Evolutionary conservation across 768 basidiomycete genomes (phyloP).

Genomic region (Pulveroboletus sp.): DNA sequence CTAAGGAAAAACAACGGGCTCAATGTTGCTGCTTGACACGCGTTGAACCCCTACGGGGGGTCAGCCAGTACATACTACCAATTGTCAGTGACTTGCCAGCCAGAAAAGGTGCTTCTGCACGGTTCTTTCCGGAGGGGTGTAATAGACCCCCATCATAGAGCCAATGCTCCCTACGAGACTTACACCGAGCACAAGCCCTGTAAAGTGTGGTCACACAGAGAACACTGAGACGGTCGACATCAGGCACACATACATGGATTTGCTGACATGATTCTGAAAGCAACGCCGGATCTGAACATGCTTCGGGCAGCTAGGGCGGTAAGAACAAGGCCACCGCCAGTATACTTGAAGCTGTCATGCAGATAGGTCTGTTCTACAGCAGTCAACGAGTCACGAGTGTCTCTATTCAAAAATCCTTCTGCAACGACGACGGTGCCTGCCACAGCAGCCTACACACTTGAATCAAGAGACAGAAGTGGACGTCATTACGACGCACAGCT

Average conservation of each 20-base stretch:
- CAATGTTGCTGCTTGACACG: conserved; percentile 79
- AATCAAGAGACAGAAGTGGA: background rate
- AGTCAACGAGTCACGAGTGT: conserved; percentile 67
- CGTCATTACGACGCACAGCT: conserved; percentile 37
- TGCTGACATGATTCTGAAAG: conserved; percentile 72
- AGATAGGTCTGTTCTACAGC: conserved; percentile 61
- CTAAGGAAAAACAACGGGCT: conserved; percentile 86
- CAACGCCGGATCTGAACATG: conserved; percentile 64
- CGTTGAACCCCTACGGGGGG: conserved; percentile 65
- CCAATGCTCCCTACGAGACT: conserved; percentile 78
- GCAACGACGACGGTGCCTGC: conserved; percentile 63
- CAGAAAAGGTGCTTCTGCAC: conserved; percentile 77
- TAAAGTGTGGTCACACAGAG: background rate
- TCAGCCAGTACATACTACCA: background rate
- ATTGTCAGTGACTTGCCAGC: conserved; percentile 46
- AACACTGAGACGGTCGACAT: background rate
- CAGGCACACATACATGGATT: conserved; percentile 63
- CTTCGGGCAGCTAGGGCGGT: conserved; percentile 78
- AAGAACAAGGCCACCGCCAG: conserved; percentile 70
- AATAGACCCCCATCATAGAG: conserved; percentile 78
- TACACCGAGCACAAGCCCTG: conserved; percentile 78
- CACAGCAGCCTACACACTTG: conserved; percentile 52
- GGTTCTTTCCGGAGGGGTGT: conserved; percentile 72
- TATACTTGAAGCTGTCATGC: conserved; percentile 78
- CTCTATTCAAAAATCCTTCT: conserved; percentile 68